phyloP scores from a whole-genome alignment of 2,329 filamentous ascomycete genomes.

The Venturia oleaginea region DNA sequence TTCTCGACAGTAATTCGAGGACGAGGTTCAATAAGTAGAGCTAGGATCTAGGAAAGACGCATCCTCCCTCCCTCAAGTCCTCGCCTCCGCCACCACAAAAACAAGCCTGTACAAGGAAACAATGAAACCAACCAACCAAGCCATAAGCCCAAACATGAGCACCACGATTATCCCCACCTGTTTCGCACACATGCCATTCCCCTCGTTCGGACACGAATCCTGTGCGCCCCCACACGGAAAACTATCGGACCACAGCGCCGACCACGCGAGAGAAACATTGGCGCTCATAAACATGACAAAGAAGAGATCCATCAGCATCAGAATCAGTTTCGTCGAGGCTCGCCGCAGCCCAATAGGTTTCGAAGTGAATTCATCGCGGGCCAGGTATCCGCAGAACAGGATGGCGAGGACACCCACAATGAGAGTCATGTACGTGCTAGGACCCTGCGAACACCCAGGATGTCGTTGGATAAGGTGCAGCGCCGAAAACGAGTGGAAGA shows the following conservation, averaged over 20 bases:
- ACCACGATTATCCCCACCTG: constrained; percentile 68
- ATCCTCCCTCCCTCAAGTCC: too few relatives aligned
- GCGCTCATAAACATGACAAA: constrained; percentile 98
- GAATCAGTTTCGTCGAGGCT: constrained; percentile 73
- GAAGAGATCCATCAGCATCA: constrained; percentile 85
- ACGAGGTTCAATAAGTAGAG: too few relatives aligned
- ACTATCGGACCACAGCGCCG: constrained; percentile 58
- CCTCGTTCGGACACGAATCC: constrained; percentile 21
- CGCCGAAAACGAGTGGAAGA: constrained; percentile 55
- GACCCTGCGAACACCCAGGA: constrained; percentile 31
- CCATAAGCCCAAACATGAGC: constrained; percentile 69
- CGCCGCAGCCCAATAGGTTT: constrained; percentile 83
- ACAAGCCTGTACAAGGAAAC: constrained; percentile 33
- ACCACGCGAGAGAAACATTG: constrained; percentile 83
- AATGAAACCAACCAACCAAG: constrained; percentile 86
- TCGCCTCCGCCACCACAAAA: too few relatives aligned
- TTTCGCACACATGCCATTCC: constrained; percentile 47
- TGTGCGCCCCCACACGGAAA: constrained; percentile 37
- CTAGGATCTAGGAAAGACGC: too few relatives aligned
- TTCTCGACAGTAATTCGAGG: too few relatives aligned
- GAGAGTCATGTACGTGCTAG: constrained; percentile 78
- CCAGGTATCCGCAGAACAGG: constrained; percentile 87
- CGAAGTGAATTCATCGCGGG: constrained; percentile 91
- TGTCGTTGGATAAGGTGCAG: constrained; percentile 34
- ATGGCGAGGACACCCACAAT: constrained; percentile 82